Percentiles rank a stretch among this genome's conserved stretches.
Evolutionary conservation across 148 eudicot genomes (phyloP).

Genomic region (Fagopyrum homotropicum): DNA sequence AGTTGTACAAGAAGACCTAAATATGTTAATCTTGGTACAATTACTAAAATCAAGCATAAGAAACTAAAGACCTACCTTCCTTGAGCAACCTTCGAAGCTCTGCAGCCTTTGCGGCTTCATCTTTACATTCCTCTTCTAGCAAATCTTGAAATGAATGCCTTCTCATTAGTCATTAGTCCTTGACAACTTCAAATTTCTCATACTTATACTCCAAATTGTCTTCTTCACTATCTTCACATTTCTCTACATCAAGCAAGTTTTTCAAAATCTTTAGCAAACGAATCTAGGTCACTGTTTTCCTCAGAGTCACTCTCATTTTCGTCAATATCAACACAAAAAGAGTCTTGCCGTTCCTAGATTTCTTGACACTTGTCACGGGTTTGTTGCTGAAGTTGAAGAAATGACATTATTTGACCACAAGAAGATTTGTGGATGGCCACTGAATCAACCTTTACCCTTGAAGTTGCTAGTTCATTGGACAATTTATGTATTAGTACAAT

Average conservation of each 20-base stretch:
- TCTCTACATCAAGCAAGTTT: conserved; percentile 95
- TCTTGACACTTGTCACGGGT: conserved; percentile 95
- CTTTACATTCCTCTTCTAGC: conserved; percentile 80
- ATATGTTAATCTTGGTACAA: not conserved
- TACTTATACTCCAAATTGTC: conserved; percentile 45
- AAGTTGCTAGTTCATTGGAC: conserved; percentile 93
- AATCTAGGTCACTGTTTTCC: conserved; percentile 91
- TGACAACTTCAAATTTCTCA: conserved; percentile 65
- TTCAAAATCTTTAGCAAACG: conserved; percentile 97
- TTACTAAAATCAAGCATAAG: not conserved
- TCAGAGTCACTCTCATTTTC: conserved; percentile 90
- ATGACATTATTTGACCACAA: conserved; percentile 97
- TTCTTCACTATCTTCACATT: conserved; percentile 79
- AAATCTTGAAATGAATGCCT: conserved; percentile 67
- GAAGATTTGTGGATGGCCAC: conserved; percentile 86
- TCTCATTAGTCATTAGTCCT: conserved; percentile 68
- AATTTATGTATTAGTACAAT: conserved; percentile 92
- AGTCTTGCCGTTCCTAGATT: conserved; percentile 91
- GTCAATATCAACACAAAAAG: conserved; percentile 71
- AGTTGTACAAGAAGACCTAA: not conserved
- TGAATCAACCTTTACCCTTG: conserved; percentile 82
- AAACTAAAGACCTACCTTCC: conserved; percentile 51
- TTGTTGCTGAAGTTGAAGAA: conserved; percentile 96
- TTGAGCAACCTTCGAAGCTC: conserved; percentile 81
- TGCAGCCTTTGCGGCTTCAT: conserved; percentile 95